phyloP scores from a whole-genome alignment of 805 yeast species.

The Metschnikowia shivogae region DNA sequence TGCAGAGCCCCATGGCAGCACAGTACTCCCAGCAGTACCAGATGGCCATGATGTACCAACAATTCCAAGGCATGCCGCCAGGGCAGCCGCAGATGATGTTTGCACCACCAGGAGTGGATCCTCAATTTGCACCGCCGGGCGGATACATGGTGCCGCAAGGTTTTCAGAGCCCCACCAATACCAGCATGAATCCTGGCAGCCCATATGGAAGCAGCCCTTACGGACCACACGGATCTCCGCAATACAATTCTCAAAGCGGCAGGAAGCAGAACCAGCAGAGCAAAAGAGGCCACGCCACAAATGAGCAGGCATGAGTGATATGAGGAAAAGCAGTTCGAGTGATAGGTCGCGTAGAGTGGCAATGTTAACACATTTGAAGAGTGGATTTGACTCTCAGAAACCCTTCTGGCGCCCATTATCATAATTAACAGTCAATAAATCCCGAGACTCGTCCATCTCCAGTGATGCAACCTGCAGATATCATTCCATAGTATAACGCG shows the following conservation, averaged over 20 bases:
- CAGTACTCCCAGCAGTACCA: slow-evolving; percentile 35
- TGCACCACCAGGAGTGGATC: slow-evolving; percentile 27
- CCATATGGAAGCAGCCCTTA: slow-evolving; percentile 8
- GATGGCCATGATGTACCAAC: slow-evolving; percentile 39
- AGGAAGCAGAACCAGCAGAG: slow-evolving; percentile 14
- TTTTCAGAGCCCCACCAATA: slow-evolving; percentile 22
- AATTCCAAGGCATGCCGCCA: slow-evolving; percentile 29
- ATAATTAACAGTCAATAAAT: too few relatives aligned
- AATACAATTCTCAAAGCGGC: slow-evolving; percentile 10
- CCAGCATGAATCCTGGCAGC: slow-evolving; percentile 18
- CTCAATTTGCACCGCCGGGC: slow-evolving; percentile 31
- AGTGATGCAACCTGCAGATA: too few relatives aligned
- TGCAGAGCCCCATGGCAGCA: slow-evolving; percentile 27
- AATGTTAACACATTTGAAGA: too few relatives aligned
- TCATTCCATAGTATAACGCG: too few relatives aligned
- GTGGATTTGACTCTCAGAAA: too few relatives aligned
- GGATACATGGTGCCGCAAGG: slow-evolving; percentile 32
- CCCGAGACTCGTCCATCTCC: too few relatives aligned
- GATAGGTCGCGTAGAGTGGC: too few relatives aligned
- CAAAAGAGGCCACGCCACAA: slow-evolving; percentile 4
- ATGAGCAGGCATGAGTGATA: neutral
- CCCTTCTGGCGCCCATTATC: too few relatives aligned
- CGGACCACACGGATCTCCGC: slow-evolving; percentile 1
- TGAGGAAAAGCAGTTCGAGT: too few relatives aligned
- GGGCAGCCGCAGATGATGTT: slow-evolving; percentile 34